These are phyloP conservation scores for Solanum sejunctum DNA, from an alignment of 257 asterid genomes.

Conservation along the genomic window DNA sequence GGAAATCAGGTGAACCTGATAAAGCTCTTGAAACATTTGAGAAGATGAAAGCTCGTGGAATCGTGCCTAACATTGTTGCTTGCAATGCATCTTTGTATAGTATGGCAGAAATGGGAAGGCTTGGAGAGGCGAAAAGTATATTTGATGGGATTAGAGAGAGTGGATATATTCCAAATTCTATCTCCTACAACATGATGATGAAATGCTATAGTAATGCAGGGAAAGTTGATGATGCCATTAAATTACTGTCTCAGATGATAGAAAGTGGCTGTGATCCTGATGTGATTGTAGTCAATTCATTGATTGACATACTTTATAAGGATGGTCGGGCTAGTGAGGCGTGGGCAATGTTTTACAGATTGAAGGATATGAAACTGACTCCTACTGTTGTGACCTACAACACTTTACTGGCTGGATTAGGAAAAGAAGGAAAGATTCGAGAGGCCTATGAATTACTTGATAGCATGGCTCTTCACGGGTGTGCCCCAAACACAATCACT, in stretches of 20 bases:
- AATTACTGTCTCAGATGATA: slow-evolving; percentile 57
- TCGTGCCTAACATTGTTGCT: slow-evolving; percentile 75
- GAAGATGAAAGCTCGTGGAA: slow-evolving; percentile 78
- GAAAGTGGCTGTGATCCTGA: slow-evolving; percentile 60
- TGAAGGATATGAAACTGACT: slow-evolving; percentile 64
- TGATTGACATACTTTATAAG: slow-evolving; percentile 83
- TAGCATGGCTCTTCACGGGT: slow-evolving; percentile 52
- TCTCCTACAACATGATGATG: slow-evolving; percentile 89
- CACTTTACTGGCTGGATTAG: slow-evolving; percentile 79
- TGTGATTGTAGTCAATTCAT: slow-evolving; percentile 65
- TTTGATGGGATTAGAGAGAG: slow-evolving; percentile 58
- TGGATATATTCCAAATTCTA: slow-evolving; percentile 82
- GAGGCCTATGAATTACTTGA: slow-evolving; percentile 57
- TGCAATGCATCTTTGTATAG: slow-evolving; percentile 73
- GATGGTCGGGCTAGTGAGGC: slow-evolving; percentile 70
- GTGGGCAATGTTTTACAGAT: slow-evolving; percentile 58
- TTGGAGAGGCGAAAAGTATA: slow-evolving; percentile 62
- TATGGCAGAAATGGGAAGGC: slow-evolving; percentile 68
- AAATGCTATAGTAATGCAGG: slow-evolving; percentile 70
- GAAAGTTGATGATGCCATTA: slow-evolving; percentile 71
- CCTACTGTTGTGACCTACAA: slow-evolving; percentile 96
- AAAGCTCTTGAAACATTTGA: slow-evolving; percentile 74
- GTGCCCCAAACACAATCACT: slow-evolving; percentile 75
- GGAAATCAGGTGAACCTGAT: slow-evolving; percentile 71
- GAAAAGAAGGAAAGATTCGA: slow-evolving; percentile 67